Evolutionary conservation across 805 yeast species (phyloP), one percentile per base, ranked within the genome.

Genomic region (Vanderwaltozyma polyspora): DNA sequence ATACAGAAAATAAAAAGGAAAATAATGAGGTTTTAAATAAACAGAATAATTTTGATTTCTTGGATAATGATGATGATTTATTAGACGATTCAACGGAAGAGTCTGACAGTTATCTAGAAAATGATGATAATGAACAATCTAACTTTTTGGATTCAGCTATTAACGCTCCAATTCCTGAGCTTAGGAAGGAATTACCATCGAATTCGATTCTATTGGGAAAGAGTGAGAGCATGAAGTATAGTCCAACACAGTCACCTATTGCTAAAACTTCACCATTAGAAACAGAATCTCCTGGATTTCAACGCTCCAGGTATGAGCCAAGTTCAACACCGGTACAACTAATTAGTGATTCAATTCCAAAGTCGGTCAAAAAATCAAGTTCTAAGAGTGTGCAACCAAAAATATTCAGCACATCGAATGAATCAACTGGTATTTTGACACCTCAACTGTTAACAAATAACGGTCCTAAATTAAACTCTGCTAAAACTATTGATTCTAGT

Each of bases 31-130:
- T 8, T 10, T 21, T 21, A 21, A 21, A 7, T n/a, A n/a, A n/a
- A n/a, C n/a, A 31, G 55, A 52, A 23, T 33, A 57, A 41, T 30
- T 55, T 66, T 29, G 57, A 59, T 10, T 63, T 64, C 35, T 49
- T 67, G 25, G 69, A 64, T 29, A 60, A 59, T 6, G 73, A 68
- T 36, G 67, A 64, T 33, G 72, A 67, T 22, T 43, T 66, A 3
- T 45, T 68, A 37, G n/a, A n/a, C n/a, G 72, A 65, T 37, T 70
- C 64, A 35, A 68, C 64, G 24, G 33, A 29, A 10, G 55, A 18
- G 1, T 32, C 35, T 12, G 35, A 49, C 17, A 54, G 57, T 37
- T 49, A 46, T 23, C 32, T 55, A 21, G 53, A 44, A 12, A 46
- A 58, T 18, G 59, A n/a, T n/a, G n/a, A n/a, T n/a, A n/a, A n/a